Conservation (phyloP, 2,329 filamentous ascomycete species). For the Paraconiothyrium brasiliense region DNA sequence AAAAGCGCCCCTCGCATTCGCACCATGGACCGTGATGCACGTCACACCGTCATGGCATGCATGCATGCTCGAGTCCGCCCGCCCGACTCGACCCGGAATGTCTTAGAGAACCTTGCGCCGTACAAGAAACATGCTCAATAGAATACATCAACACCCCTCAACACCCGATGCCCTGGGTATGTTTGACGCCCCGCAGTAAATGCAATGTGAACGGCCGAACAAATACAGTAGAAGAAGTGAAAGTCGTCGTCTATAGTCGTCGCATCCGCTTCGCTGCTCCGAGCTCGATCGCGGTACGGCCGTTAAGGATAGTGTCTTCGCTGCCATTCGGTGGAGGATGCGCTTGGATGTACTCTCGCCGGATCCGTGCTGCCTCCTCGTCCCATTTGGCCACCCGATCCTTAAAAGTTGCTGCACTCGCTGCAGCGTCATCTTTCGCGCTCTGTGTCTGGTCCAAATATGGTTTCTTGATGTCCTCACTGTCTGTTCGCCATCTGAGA, state of each 20-base stretch:
- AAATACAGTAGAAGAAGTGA: slow-evolving; percentile 29
- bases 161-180: slow-evolving; percentile 34
- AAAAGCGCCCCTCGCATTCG: slow-evolving; percentile 2
- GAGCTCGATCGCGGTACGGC: slow-evolving; percentile 50
- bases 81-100: slow-evolving; percentile 14
- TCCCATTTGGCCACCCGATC: slow-evolving; percentile 77
- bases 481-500: slow-evolving; percentile 87
- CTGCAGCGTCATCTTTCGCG: slow-evolving; percentile 73
- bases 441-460: slow-evolving; percentile 78
- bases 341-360: slow-evolving; percentile 53
- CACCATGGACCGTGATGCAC: slow-evolving; percentile 6
- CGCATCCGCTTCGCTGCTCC: slow-evolving; percentile 47
- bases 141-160: background rate
- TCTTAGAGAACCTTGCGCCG: background rate
- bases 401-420: slow-evolving; percentile 68
- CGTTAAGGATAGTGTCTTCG: slow-evolving; percentile 42
- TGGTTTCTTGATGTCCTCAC: slow-evolving; percentile 75
- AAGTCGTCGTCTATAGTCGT: slow-evolving; percentile 28
- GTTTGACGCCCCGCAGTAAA: slow-evolving; percentile 30
- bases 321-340: slow-evolving; percentile 44
- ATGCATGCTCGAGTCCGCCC: slow-evolving; percentile 17
- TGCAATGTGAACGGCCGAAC: slow-evolving; percentile 27
- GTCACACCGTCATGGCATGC: slow-evolving; percentile 16
- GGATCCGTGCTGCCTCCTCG: slow-evolving; percentile 63
- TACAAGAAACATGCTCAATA: background rate